Conservation (phyloP, 2,329 filamentous ascomycete genomes). For the Talaromyces sp. region DNA sequence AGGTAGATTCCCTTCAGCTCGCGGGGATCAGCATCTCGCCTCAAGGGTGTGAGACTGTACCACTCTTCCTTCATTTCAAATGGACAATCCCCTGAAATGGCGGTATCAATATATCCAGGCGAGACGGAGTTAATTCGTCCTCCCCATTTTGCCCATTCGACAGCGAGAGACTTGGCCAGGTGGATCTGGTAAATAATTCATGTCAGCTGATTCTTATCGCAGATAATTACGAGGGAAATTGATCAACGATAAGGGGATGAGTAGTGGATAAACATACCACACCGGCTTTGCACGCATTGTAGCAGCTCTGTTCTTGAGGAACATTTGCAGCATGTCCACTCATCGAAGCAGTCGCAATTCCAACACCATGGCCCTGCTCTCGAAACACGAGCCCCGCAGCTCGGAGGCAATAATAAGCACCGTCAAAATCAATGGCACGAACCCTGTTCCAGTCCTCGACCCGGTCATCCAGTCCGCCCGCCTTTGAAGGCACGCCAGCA, state of each 20-base stretch:
- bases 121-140: slow-evolving; percentile 40
- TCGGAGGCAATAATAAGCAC: slow-evolving; percentile 65
- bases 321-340: slow-evolving; percentile 65
- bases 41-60: slow-evolving; percentile 68
- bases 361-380: slow-evolving; percentile 58
- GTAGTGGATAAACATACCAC: slow-evolving; percentile 34
- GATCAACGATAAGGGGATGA: not conserved
- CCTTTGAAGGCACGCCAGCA: slow-evolving; percentile 60
- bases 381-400: slow-evolving; percentile 60
- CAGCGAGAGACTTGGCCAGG: slow-evolving; percentile 72
- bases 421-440: slow-evolving; percentile 61
- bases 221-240: not conserved
- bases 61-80: slow-evolving; percentile 60
- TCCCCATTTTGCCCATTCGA: slow-evolving; percentile 69
- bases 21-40: slow-evolving; percentile 58
- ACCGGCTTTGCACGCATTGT: slow-evolving; percentile 79
- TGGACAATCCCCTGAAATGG: slow-evolving; percentile 55
- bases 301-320: slow-evolving; percentile 65
- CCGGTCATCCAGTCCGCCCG: slow-evolving; percentile 53
- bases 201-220: not conserved
- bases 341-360: slow-evolving; percentile 68
- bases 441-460: slow-evolving; percentile 58
- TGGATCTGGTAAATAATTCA: slow-evolving; percentile 44
- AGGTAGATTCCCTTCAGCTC: slow-evolving; percentile 70
- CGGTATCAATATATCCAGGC: slow-evolving; percentile 36